Conservation (phyloP, 768 basidiomycete species). For the Leccinum subtestaceum region DNA sequence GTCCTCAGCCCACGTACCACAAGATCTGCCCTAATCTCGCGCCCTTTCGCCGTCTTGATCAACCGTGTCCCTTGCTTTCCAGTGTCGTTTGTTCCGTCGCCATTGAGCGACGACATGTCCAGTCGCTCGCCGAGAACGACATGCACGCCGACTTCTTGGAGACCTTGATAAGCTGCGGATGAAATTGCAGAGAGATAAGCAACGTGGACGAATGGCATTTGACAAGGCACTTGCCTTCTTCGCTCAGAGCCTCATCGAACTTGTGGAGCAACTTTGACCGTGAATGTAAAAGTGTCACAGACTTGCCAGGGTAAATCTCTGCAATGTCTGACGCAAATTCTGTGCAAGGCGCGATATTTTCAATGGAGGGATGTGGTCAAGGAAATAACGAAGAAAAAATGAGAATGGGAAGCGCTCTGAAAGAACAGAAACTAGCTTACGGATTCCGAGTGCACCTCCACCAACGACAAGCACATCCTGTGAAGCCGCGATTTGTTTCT, state of each 20-base stretch:
- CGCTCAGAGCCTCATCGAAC: constrained; percentile 52
- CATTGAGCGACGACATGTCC: constrained; percentile 39
- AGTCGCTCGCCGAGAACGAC: constrained; percentile 55
- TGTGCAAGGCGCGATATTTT: constrained; percentile 19
- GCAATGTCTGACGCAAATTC: constrained; percentile 67
- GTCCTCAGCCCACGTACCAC: constrained; percentile 36
- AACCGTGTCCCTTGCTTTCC: constrained; percentile 15
- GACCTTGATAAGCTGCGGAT: constrained; percentile 24
- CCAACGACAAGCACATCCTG: constrained; percentile 62
- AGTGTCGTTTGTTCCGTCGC: not conserved
- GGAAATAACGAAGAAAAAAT: not conserved
- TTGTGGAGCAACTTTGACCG: constrained; percentile 50
- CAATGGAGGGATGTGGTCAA: not conserved
- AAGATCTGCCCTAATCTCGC: constrained; percentile 50
- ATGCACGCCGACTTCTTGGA: constrained; percentile 43
- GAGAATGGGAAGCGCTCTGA: not conserved
- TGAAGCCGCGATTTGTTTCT: constrained; percentile 45
- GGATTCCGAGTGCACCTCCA: constrained; percentile 71
- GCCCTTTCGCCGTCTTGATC: constrained; percentile 48
- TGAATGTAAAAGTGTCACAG: constrained; percentile 60
- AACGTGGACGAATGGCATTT: not conserved
- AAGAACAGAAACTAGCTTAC: constrained; percentile 36
- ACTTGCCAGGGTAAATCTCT: constrained; percentile 48
- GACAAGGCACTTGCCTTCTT: constrained; percentile 39
- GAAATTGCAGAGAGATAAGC: not conserved